Base-by-base conservation (phyloP, 306 rosid genomes). In the Quercus robur region DNA sequence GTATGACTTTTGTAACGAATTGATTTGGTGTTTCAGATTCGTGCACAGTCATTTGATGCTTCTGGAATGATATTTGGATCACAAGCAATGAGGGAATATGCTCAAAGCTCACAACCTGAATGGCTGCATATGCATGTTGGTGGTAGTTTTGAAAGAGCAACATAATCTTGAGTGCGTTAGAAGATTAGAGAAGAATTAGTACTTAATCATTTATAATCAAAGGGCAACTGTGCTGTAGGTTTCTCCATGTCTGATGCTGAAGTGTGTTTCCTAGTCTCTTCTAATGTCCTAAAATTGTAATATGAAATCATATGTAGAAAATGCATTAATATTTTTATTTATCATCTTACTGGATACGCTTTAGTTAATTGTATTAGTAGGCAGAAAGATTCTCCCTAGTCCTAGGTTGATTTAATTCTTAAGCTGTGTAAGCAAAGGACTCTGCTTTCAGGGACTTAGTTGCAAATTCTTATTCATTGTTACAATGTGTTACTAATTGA, bases 101-200 rank as follows among this genome's bases (percentile, higher is more conserved):
- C 10, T 38, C 44, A 38, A 38, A 38, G 44, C 9, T 38, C 44
- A 38, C 44, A 38, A 6, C 2, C 44, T 38, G 44, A 38, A 38
- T 38, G 44, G 44, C 44, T 6, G 44, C 2, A 38, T 85, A 81
- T 92, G 84, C 77, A 93, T 87, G 76, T 91, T 28, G 89, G 91
- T 75, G 94, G 91, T 81, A 83, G 87, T 85, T 90, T 88, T 44
- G 89, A 89, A 81, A 84, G 97, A 82, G 77, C 92, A 77, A 78
- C 90, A 70, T 93, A 82, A 75, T 78, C 71, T 77, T 70, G n/a
- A 44, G 14, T 56, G 58, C 52, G 64, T 62, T 44, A 80, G 69
- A 66, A 76, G 74, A 69, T 57, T 63, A 63, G 28, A 46, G 78
- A 59, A 73, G 44, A 38, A 38, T 6, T 7, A 38, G 10, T 6